Evolutionary conservation across 805 yeast species (phyloP).

Genomic region (Candida adriatica): DNA sequence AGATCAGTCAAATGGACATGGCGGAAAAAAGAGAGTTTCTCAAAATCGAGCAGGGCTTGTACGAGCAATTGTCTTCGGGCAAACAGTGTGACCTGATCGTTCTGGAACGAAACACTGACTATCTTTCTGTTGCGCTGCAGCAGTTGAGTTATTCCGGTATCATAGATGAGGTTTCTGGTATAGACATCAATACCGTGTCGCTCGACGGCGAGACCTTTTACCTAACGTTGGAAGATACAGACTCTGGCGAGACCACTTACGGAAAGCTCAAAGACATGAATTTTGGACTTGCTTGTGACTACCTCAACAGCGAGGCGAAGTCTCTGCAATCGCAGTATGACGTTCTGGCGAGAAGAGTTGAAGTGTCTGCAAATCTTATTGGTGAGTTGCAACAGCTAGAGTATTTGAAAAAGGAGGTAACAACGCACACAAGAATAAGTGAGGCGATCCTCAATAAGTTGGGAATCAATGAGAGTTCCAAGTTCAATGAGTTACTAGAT

Average conservation of each 20-base stretch:
- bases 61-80: conserved; percentile 31
- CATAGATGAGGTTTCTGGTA: conserved; percentile 61
- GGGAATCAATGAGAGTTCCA: conserved; percentile 13
- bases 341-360: conserved; percentile 17
- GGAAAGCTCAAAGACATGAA: conserved; percentile 46
- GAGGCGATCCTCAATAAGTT: conserved; percentile 46
- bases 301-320: conserved; percentile 64
- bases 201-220: conserved; percentile 18
- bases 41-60: conserved; percentile 22
- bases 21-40: conserved; percentile 25
- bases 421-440: conserved; percentile 69
- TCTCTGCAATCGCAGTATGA: conserved; percentile 64
- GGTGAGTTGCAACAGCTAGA: conserved; percentile 62
- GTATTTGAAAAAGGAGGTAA: conserved; percentile 56
- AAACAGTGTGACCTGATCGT: conserved; percentile 67
- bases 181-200: conserved; percentile 34
- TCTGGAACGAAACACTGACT: conserved; percentile 73
- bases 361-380: conserved; percentile 54
- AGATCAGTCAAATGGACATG: conserved; percentile 29
- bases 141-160: conserved; percentile 83
- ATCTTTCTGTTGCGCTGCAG: conserved; percentile 59
- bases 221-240: conserved; percentile 9
- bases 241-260: conserved; percentile 8
- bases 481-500: conserved; percentile 42
- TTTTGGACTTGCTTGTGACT: conserved; percentile 73